Base-by-base conservation (phyloP, 1,139 yeast species). In the Kodamaea sp. region DNA sequence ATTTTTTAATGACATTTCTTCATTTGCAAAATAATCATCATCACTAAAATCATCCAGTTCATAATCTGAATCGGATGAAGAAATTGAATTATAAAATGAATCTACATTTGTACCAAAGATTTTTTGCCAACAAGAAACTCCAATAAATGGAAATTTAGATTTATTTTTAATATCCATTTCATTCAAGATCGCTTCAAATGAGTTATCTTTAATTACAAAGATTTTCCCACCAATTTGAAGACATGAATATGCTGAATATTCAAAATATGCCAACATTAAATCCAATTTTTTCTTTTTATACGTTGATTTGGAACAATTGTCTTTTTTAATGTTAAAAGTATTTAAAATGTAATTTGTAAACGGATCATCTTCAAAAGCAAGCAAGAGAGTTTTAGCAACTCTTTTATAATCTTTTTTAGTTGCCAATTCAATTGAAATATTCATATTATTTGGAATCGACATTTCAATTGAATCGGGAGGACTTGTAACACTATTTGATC, bases 301-400 rank as follows among this genome's bases (percentile, higher is more conserved):
- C 28, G 37, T 37, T n/a, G 46, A 35, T 27, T 45, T 48, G 26
- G 42, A 25, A 22, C 52, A 52, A 33, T 48, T 48, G 22, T 52
- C 46, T 36, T 49, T 53, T 28, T 56, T 51, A 39, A 56, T 55
- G 29, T 48, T 45, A 8, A 45, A 43, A 7, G 73, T 67, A 46
- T 65, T 64, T 43, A 67, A 58, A 31, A 67, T 63, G 43, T 65
- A 65, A 46, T 67, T 67, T 40, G 63, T 62, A 48, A 67, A 67
- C 31, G 74, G 74, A 54, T 68, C 73, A 33, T 64, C 57, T 41
- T 63, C 67, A 45, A 68, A 68, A 5, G 72, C 65, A 38, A 65
- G 45, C 38, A 58, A 51, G 35, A 68, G 57, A n/a, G 74, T 68
- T 37, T 57, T 59, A 4, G 73, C 71, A 34, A 66, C 65, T 35